Evolutionary conservation across 345 rosid species (phyloP), one percentile per base, ranked within the genome.

Genomic region (Bruguiera parviflora): DNA sequence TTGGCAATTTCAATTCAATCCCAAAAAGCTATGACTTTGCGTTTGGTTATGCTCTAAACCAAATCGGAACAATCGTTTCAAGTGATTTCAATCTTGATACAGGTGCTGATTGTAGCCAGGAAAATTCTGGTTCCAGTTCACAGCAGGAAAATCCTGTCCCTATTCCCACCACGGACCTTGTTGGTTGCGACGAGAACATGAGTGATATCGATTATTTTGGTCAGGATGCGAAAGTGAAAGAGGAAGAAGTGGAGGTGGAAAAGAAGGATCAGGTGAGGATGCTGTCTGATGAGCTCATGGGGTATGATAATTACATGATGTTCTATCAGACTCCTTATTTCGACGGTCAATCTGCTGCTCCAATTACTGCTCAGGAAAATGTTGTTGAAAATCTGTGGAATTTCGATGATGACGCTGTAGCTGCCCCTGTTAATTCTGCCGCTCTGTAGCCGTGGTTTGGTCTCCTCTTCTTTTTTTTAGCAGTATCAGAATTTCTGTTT

Each of bases 261-360:
- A 75, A 76, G 31, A 77, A 69, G 53, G 84, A 43, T 11, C 49
- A 85, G 67, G 83, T 83, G 31, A 82, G 70, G 79, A 86, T 74
- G 70, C 76, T 88, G 39, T 82, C 92, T 13, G 89, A 87, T 71
- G 98, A 92, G 77, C 84, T 92, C 24, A 80, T 84, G 83, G 90
- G 86, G 3, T 92, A 79, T 32, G 96, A 92, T 77, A 78, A 83
- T 66, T 83, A 70, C 82, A 92, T 92, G 94, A 87, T 78, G 77
- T 82, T 85, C 49, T 89, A 87, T 77, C 87, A 92, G 80, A 76
- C 89, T 52, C 94, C 96, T 7, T 83, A 83, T 78, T 79, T 86
- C 2, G 94, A 88, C 8, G 88, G 92, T 18, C 82, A 87, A 56
- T 83, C 96, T 6, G 53, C 72, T 20, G 68, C 81, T 21, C 79